Evolutionary conservation across 306 rosid genomes (phyloP).

Genomic region (Corylus avellana): DNA sequence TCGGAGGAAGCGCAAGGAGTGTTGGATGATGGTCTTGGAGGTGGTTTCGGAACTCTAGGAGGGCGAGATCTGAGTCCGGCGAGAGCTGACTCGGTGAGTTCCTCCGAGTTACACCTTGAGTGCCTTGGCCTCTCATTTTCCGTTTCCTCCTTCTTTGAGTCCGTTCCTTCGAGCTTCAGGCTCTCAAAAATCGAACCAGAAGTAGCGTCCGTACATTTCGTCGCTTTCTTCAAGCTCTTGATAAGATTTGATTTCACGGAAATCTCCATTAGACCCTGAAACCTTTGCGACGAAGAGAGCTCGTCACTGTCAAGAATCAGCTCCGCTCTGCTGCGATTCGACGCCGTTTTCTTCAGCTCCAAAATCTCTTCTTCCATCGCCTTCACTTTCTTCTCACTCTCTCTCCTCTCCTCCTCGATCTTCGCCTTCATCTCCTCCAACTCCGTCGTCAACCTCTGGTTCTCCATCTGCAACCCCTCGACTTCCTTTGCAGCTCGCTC

Average conservation of each 20-base stretch:
- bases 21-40: conserved; percentile 60
- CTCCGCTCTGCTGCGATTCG: conserved; percentile 36
- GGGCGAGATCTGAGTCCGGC: conserved; percentile 59
- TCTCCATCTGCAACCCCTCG: conserved; percentile 55
- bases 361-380: conserved; percentile 60
- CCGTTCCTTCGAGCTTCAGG: conserved; percentile 41
- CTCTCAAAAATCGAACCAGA: conserved; percentile 33
- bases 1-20: conserved; percentile 17
- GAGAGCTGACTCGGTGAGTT: conserved; percentile 56
- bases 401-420: conserved; percentile 51
- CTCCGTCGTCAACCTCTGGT: conserved; percentile 42
- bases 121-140: conserved; percentile 61
- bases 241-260: conserved; percentile 56
- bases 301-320: conserved; percentile 38
- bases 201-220: conserved; percentile 27
- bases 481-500: conserved; percentile 40
- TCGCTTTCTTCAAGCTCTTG: conserved; percentile 56
- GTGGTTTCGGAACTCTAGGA: conserved; percentile 96
- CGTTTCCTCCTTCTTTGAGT: conserved; percentile 53
- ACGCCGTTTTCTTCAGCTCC: conserved; percentile 62
- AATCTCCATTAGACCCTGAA: conserved; percentile 60
- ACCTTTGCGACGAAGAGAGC: conserved; percentile 67
- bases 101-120: conserved; percentile 82
- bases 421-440: conserved; percentile 38
- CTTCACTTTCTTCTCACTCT: conserved; percentile 40